Base-by-base conservation (phyloP, 305 asterid genomes). In the Fraxinus sp. region DNA sequence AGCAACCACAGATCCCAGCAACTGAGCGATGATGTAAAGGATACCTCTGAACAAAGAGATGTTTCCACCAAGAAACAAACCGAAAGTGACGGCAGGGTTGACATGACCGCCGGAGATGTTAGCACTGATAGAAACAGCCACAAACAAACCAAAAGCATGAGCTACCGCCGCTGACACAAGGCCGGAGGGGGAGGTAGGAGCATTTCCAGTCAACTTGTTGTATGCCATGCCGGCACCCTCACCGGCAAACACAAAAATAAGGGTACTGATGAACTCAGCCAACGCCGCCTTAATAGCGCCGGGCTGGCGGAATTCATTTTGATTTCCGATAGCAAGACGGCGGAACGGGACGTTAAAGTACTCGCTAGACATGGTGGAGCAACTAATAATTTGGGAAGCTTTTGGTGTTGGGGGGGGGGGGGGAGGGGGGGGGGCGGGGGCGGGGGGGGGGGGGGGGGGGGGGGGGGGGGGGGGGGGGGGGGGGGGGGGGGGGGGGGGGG, bases 91-190 rank as follows among this genome's bases (percentile, higher is more conserved):
- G 26, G 92, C 90, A 5, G 92, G 92, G 88, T 90, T 90, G 82
- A 90, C 92, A 81, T 90, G 92, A 33, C 92, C 92, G n/a, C 92
- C 91, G 84, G 93, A 90, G 52, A 90, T 90, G 87, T 90, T 90
- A 20, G 91, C 90, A 20, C 84, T 59, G 68, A 88, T 78, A 14
- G 93, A 74, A 37, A 90, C 91, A 10, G 93, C 93, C 0, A 90
- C 93, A 78, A 90, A 90, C 0, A 90, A 89, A 16, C 64, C 93
- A 72, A 90, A 87, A 16, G 80, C 93, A 73, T 90, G 89, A 70
- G 93, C 91, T 3, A 90, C 22, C 7, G 93, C 71, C 64, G 93
- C 93, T 52, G 86, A 68, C 74, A 88, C 44, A 28, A 90, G 86
- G 26, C 93, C 90, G 20, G 89, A 0, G 20, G 93, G 91, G 73